These are phyloP conservation scores for Corylus americana DNA, from an alignment of 306 rosid species.

Conservation along the genomic window DNA sequence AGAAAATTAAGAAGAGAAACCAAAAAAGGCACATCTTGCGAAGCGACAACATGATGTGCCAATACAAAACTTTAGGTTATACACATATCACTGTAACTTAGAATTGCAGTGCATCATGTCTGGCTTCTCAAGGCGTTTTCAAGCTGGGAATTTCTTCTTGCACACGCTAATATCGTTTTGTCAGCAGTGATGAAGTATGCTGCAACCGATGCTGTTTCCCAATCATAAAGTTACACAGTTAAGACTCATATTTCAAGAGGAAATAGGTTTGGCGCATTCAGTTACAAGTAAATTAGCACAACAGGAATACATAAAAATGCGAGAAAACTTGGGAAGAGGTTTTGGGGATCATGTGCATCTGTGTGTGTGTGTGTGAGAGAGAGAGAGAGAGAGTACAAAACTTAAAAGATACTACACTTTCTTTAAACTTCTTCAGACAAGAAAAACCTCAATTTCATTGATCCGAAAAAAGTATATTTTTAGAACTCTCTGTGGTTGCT, in stretches of 20 bases:
- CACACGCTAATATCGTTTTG: slow-evolving; percentile 84
- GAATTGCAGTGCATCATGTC: slow-evolving; percentile 19
- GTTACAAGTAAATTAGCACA: slow-evolving; percentile 1
- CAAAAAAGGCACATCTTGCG: slow-evolving; percentile 9
- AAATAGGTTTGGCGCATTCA: neutral
- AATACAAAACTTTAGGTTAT: neutral
- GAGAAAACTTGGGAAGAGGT: neutral
- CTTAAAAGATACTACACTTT: neutral
- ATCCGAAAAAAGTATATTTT: neutral
- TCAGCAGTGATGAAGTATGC: slow-evolving; percentile 81
- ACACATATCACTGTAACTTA: neutral
- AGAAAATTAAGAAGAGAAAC: neutral
- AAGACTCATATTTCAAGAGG: slow-evolving; percentile 3
- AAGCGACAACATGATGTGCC: slow-evolving; percentile 17
- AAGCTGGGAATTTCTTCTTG: slow-evolving; percentile 72
- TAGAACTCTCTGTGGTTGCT: neutral
- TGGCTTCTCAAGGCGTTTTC: slow-evolving; percentile 62
- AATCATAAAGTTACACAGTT: slow-evolving; percentile 25
- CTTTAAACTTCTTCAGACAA: neutral
- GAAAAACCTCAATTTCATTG: neutral
- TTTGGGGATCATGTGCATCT: neutral
- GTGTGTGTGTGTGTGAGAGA: neutral
- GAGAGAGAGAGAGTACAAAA: neutral
- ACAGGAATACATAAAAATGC: neutral
- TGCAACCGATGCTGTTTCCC: slow-evolving; percentile 73